phyloP scores from a whole-genome alignment of 1,139 yeast genomes.

The Hyphopichia burtonii region DNA sequence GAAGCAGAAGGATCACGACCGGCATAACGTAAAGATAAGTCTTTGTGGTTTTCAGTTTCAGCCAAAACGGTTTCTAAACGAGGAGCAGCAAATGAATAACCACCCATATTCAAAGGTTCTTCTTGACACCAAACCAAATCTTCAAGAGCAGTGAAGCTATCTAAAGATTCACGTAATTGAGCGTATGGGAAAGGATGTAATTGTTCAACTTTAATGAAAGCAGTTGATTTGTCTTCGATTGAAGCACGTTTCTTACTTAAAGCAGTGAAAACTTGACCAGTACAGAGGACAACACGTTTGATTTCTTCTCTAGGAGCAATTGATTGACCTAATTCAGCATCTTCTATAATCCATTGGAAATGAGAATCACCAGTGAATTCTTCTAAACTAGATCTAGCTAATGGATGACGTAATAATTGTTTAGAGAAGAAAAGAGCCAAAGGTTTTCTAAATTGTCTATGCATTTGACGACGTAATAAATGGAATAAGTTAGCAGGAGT shows the following conservation, averaged over 20 bases:
- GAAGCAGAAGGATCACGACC: conserved; percentile 99
- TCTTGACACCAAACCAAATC: conserved; percentile 98
- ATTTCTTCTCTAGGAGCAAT: conserved; percentile 81
- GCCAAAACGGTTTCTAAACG: conserved; percentile 74
- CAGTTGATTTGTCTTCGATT: conserved; percentile 75
- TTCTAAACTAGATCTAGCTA: conserved; percentile 79
- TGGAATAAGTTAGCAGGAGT: conserved; percentile 98
- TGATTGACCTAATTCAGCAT: conserved; percentile 73
- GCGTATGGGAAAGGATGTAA: conserved; percentile 99
- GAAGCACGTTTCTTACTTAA: conserved; percentile 84
- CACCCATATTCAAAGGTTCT: conserved; percentile 98
- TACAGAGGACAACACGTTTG: conserved; percentile 78
- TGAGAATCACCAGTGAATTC: conserved; percentile 92
- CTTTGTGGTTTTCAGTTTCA: conserved; percentile 69
- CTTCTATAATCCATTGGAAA: conserved; percentile 96
- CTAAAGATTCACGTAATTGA: conserved; percentile 80
- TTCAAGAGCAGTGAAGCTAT: conserved; percentile 76
- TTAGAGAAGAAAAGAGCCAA: conserved; percentile 87
- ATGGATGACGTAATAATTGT: conserved; percentile 93
- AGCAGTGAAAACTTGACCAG: conserved; percentile 96
- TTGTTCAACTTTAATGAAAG: conserved; percentile 89
- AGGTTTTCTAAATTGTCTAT: conserved; percentile 98
- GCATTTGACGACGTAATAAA: conserved; percentile 97
- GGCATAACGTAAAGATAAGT: conserved; percentile 69
- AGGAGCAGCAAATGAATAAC: conserved; percentile 77